phyloP scores from a whole-genome alignment of 2,329 filamentous ascomycete species.

The Colletotrichum horii region DNA sequence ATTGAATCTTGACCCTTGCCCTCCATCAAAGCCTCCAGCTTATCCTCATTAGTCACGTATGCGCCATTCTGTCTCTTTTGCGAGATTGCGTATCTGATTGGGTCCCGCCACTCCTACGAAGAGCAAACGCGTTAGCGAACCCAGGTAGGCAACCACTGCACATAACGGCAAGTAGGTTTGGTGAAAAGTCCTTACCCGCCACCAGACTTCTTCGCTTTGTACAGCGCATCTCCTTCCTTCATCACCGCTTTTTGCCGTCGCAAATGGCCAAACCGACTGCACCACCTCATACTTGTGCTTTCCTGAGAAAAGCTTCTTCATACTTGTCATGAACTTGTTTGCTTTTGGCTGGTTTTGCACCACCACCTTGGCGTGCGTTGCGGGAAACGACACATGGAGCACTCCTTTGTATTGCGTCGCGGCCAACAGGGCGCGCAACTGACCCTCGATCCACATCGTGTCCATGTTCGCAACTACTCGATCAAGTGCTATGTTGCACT shows the following conservation, averaged over 20 bases:
- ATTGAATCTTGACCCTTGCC: conserved; percentile 19
- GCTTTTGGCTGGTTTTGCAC: conserved; percentile 57
- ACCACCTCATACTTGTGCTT: conserved; percentile 61
- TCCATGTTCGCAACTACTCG: conserved; percentile 61
- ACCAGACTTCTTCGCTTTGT: conserved; percentile 63
- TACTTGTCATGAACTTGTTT: conserved; percentile 58
- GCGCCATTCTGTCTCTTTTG: conserved; percentile 38
- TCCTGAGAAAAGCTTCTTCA: conserved; percentile 56
- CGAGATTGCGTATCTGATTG: conserved; percentile 27
- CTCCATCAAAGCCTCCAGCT: conserved; percentile 44
- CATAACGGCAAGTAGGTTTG: not conserved
- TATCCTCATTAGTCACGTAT: conserved; percentile 58
- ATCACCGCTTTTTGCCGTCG: conserved; percentile 51
- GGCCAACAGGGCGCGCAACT: conserved; percentile 56
- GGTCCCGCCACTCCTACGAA: conserved; percentile 48
- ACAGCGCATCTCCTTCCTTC: conserved; percentile 50
- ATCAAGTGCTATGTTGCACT: conserved; percentile 39
- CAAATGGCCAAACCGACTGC: conserved; percentile 63
- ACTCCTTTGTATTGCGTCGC: conserved; percentile 54
- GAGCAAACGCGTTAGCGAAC: not conserved
- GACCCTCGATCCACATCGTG: conserved; percentile 58
- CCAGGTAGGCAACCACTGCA: not conserved
- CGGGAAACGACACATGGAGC: conserved; percentile 53
- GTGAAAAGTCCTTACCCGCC: conserved; percentile 35
- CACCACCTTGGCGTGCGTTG: conserved; percentile 54